Conservation (phyloP, 1,139 yeast genomes). For the Hyphopichia pseudoburtonii region DNA sequence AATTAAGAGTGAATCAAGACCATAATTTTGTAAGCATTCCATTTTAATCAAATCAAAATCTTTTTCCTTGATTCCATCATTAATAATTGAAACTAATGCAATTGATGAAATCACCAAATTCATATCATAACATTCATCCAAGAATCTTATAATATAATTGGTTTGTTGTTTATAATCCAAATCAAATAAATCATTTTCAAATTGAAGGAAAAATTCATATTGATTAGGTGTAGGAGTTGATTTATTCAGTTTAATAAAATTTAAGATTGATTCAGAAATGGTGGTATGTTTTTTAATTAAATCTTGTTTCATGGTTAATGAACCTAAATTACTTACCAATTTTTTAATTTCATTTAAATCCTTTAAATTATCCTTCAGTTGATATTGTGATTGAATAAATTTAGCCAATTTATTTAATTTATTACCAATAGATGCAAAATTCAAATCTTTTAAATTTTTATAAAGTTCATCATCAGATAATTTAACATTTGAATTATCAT, state of each 20-base stretch:
- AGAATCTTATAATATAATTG: conserved; percentile 46
- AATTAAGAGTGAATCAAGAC: conserved; percentile 44
- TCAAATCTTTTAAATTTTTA: conserved; percentile 58
- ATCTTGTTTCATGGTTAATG: conserved; percentile 66
- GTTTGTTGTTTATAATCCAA: conserved; percentile 56
- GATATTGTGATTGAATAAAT: conserved; percentile 67
- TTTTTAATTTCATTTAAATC: conserved; percentile 63
- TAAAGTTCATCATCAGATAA: conserved; percentile 31
- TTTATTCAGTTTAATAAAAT: conserved; percentile 38
- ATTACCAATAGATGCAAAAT: conserved; percentile 80
- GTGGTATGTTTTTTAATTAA: conserved; percentile 73
- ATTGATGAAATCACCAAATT: conserved; percentile 50
- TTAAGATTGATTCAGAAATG: conserved; percentile 68
- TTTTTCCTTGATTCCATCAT: conserved; percentile 63
- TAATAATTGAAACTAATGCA: conserved; percentile 54
- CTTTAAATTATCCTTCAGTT: conserved; percentile 49
- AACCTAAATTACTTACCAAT: conserved; percentile 71
- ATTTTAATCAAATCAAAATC: conserved; percentile 52
- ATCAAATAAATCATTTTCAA: conserved; percentile 73
- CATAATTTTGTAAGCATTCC: conserved; percentile 58
- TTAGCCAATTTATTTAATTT: conserved; percentile 71
- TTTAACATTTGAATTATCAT: conserved; percentile 12
- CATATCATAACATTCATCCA: conserved; percentile 36
- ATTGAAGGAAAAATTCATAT: conserved; percentile 58
- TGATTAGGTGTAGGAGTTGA: conserved; percentile 27